Evolutionary conservation across 805 yeast species (phyloP).

Genomic region (Hanseniaspora meyeri): DNA sequence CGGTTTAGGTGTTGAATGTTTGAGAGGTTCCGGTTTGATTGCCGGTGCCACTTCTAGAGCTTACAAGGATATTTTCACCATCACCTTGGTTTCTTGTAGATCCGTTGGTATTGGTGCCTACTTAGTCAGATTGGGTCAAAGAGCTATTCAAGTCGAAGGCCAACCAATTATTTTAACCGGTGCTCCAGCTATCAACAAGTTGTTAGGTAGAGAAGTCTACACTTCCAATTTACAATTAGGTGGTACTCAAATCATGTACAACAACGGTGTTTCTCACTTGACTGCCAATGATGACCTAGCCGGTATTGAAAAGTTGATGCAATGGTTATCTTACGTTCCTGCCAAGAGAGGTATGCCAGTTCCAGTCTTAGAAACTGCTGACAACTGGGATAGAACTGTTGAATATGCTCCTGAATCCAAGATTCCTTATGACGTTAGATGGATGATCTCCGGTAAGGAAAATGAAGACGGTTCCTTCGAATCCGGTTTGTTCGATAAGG

Average conservation of each 20-base stretch:
- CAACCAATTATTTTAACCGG: constrained; percentile 98
- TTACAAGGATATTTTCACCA: constrained; percentile 91
- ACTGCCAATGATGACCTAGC: constrained; percentile 95
- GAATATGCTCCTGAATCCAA: constrained; percentile 62
- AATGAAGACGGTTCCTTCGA: constrained; percentile 58
- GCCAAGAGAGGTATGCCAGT: constrained; percentile 80
- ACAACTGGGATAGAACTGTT: constrained; percentile 87
- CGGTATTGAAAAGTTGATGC: constrained; percentile 87
- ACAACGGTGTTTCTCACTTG: constrained; percentile 94
- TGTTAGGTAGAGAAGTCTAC: constrained; percentile 93
- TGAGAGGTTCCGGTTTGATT: constrained; percentile 94
- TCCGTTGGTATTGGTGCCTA: constrained; percentile 99
- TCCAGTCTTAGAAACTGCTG: constrained; percentile 72
- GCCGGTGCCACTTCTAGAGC: constrained; percentile 99
- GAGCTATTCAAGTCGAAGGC: constrained; percentile 97
- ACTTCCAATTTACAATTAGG: constrained; percentile 95
- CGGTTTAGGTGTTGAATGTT: constrained; percentile 96
- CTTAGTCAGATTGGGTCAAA: constrained; percentile 93
- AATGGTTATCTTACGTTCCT: constrained; percentile 93
- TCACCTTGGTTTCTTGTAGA: constrained; percentile 98
- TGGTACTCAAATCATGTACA: constrained; percentile 98
- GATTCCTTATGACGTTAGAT: constrained; percentile 80
- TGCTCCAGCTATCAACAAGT: constrained; percentile 96
- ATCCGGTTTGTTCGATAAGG: constrained; percentile 81
- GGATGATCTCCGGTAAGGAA: constrained; percentile 81